Evolutionary conservation across 176 grass and related monocot species (phyloP).

Genomic region (Aegilops umbellulata): DNA sequence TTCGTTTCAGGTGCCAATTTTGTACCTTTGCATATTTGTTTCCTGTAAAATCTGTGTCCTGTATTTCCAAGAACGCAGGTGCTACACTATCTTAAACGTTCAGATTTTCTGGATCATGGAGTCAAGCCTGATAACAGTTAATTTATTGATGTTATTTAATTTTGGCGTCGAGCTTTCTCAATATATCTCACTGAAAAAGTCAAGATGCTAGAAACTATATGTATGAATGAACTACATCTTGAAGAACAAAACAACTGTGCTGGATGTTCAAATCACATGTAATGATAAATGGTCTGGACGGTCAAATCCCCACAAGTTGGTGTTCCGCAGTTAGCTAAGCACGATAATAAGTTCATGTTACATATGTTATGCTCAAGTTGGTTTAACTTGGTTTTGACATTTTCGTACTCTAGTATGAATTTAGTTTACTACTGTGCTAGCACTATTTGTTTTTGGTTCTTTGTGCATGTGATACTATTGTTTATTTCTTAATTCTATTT

Average conservation of each 20-base stretch:
- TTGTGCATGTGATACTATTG: conserved; percentile 4
- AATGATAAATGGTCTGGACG: neutral
- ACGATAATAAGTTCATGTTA: neutral
- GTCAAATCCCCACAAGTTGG: neutral
- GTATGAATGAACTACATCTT: neutral
- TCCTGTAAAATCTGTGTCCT: neutral
- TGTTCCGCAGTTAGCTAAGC: neutral
- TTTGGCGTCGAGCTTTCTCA: neutral
- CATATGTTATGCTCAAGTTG: neutral
- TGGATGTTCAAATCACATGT: neutral
- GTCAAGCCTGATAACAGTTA: conserved; percentile 12
- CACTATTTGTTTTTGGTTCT: neutral
- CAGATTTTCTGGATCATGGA: conserved; percentile 2
- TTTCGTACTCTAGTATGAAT: conserved; percentile 6
- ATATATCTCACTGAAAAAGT: neutral
- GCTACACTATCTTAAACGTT: neutral
- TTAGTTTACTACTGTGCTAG: neutral
- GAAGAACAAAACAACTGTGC: neutral
- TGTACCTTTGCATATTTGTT: conserved; percentile 17
- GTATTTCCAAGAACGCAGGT: neutral
- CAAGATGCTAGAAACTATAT: neutral
- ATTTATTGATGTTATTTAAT: neutral
- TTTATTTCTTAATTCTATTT: conserved; percentile 22
- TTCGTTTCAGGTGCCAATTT: conserved; percentile 82
- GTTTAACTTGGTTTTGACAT: conserved; percentile 12